Conservation (phyloP, 2,329 filamentous ascomycete species). For the Bipolaris oryzae region DNA sequence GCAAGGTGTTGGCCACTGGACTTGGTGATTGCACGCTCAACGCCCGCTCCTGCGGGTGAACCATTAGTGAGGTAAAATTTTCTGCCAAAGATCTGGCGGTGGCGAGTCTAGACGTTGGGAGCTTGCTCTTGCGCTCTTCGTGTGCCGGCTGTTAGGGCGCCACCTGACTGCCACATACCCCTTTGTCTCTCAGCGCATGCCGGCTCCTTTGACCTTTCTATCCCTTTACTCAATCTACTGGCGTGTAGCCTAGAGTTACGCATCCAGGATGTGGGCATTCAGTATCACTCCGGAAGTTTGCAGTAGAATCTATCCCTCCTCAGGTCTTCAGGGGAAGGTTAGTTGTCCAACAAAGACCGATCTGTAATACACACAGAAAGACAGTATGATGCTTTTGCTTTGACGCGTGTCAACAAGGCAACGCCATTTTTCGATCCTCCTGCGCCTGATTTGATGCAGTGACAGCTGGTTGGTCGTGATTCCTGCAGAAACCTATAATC, state of each 20-base stretch:
- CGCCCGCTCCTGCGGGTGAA: conserved; percentile 2
- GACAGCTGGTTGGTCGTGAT: not conserved
- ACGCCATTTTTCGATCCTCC: not conserved
- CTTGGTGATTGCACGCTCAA: conserved; percentile 6
- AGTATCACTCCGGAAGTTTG: not conserved
- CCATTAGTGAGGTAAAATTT: not conserved
- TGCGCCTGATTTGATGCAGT: not conserved
- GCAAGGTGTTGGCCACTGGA: conserved; percentile 4
- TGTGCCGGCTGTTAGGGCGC: not conserved
- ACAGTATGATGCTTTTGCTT: not conserved
- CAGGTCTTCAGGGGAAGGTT: not conserved
- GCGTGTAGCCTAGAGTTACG: not conserved
- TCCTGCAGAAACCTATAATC: not conserved
- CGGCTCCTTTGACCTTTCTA: not conserved
- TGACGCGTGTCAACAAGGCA: too few species aligned
- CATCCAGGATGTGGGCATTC: not conserved
- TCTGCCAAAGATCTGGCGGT: not conserved
- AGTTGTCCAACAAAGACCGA: not conserved
- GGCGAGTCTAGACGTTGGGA: not conserved
- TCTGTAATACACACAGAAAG: not conserved
- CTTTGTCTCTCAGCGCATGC: not conserved
- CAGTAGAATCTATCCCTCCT: not conserved
- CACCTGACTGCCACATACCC: not conserved
- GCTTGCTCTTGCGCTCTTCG: not conserved
- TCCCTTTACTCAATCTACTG: not conserved